Conservation (phyloP, 768 basidiomycete genomes). For the Kwoniella mangroviensis region DNA sequence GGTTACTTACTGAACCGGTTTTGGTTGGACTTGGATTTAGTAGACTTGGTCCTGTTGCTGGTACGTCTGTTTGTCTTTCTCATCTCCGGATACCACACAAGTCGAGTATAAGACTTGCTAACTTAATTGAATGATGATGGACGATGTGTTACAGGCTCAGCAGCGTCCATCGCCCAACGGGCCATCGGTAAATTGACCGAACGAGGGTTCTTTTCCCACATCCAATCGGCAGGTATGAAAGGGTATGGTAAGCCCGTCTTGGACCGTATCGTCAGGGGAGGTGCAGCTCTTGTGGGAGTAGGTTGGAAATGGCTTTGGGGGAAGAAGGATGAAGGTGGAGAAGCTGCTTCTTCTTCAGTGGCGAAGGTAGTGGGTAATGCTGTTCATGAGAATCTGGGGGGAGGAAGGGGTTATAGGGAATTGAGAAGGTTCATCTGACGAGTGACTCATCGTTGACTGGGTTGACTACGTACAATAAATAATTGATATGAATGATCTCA, state of each 20-base stretch:
- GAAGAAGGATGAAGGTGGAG: not conserved
- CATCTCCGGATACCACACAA: not conserved
- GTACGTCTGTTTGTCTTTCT: not conserved
- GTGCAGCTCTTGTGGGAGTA: not conserved
- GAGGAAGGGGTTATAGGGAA: not conserved
- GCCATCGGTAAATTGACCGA: not conserved
- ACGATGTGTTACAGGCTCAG: not conserved
- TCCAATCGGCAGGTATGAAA: slow-evolving; percentile 13
- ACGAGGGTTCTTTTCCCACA: slow-evolving; percentile 1
- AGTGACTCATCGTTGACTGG: not conserved
- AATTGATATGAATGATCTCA: not conserved
- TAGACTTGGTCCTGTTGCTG: not conserved
- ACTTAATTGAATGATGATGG: not conserved
- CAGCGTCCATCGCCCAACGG: slow-evolving; percentile 7
- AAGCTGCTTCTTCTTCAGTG: not conserved
- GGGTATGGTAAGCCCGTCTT: slow-evolving; percentile 6
- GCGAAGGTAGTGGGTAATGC: not conserved
- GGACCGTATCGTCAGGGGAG: not conserved
- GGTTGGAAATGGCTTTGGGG: not conserved
- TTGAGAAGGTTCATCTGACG: not conserved
- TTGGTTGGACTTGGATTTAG: not conserved
- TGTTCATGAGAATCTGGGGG: not conserved
- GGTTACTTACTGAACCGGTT: not conserved
- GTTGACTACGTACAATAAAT: not conserved
- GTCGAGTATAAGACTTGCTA: not conserved